Base-by-base conservation (phyloP, 768 basidiomycete species). In the Suillus weaverae region DNA sequence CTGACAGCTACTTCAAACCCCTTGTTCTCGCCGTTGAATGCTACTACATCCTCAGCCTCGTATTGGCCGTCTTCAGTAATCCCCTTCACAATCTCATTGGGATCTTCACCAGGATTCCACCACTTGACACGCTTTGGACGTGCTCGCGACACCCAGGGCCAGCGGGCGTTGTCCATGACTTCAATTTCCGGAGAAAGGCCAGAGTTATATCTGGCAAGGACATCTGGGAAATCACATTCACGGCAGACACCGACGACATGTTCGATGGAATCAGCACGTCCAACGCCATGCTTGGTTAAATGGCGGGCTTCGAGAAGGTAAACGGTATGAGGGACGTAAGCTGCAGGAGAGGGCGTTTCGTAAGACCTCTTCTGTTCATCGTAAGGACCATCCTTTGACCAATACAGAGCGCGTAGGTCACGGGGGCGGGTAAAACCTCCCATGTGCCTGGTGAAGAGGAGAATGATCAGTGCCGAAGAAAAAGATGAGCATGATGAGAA, bases 281-380 rank as follows among this genome's bases (percentile, higher is more conserved):
- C 78, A 32, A 74, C 63, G 7, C 72, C 72, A 62, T 70, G 72
- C 26, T 69, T 64, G 14, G 79, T 66, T 9, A 69, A 69, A 66
- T 81, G 75, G 38, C 81, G 77, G 2, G 78, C 77, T 62, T 81
- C 79, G 62, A 81, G 74, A 7, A 82, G 66, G 69, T 76, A 81
- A 22, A 81, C 79, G 57, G 81, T 80, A 62, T 80, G 78, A 8
- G 80, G 74, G 36, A 73, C 69, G 71, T 83, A 83, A 2, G 81
- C 82, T 14, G 70, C 72, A 5, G 72, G 64, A 1, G 73, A 56
- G 10, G 81, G 80, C 9, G 71, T 57, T 60, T 79, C 77, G 65
- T 77, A 76, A 9, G 56, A 14, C 66, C 73, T 74, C 6, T 68
- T 61, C 10, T 63, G 43, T 3, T 67, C 60, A 10, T 72, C 20